Base-by-base conservation (phyloP, 2,329 filamentous ascomycete species). In the Lachnellula arida region DNA sequence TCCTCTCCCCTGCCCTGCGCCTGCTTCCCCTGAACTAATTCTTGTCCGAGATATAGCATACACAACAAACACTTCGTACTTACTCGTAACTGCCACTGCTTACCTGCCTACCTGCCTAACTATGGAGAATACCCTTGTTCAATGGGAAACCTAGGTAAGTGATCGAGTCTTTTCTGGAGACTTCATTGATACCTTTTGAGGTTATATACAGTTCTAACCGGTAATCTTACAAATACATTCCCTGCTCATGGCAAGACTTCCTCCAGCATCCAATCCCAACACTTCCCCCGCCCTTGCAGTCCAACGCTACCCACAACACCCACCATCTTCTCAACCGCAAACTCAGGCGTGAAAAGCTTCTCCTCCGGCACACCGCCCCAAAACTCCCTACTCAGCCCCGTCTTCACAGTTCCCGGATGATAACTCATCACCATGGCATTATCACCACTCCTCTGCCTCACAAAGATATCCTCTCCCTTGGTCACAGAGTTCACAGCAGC, bases 351-450 rank as follows among this genome's bases (percentile, higher is more conserved):
- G 63, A 93, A 85, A 62, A 94, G 72, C 70, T 86, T 84, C 1
- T 67, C 76, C 62, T 80, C 76, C 46, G 76, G 76, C 43, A 87
- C 84, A 42, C 77, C 81, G 0, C 67, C 75, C 89, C 88, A 93
- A 67, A 89, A 94, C 44, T 84, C 84, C 65, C 76, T 79, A 60
- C 85, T 90, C 59, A 95, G 73, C 9, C 80, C 85, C 50, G 89
- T 94, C 74, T 80, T 85, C 49, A 94, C 89, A 1, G 89, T 94
- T 2, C 90, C 89, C 1, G 90, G 90, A 71, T 94, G 90, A 66
- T 94, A 78, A 9, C 80, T 81, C 11, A 95, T 73, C 1, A 84
- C 83, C 61, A 91, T 76, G 0, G 87, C 88, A 51, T 81, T 83
- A 0, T 81, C 79, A 0, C 78, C 83, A 56, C 80, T 78, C 43